phyloP scores from a whole-genome alignment of 2,329 filamentous ascomycete genomes.

The Penicillium sp. region DNA sequence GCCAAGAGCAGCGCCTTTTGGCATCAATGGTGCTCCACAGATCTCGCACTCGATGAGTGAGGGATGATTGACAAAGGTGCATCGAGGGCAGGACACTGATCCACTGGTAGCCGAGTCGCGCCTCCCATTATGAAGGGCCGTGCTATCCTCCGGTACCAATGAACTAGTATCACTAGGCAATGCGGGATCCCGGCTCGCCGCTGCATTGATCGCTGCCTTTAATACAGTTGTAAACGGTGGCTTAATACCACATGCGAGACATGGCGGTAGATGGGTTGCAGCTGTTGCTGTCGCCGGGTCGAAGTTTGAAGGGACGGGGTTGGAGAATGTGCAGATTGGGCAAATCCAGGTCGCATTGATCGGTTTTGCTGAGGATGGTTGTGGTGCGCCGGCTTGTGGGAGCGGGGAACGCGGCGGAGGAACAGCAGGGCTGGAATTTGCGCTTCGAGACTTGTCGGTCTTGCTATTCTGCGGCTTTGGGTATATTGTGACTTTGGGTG shows the following conservation, averaged over 20 bases:
- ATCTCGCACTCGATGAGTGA: constrained; percentile 87
- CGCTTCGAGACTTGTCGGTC: constrained; percentile 57
- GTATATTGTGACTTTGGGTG: constrained; percentile 85
- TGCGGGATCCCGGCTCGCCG: constrained; percentile 52
- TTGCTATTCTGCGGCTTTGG: constrained; percentile 76
- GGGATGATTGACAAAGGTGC: constrained; percentile 92
- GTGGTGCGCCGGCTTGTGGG: constrained; percentile 35
- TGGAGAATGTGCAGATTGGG: constrained; percentile 93
- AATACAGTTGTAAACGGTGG: constrained; percentile 80
- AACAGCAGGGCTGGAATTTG: constrained; percentile 44
- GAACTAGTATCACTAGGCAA: constrained; percentile 10
- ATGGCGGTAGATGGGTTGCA: constrained; percentile 81
- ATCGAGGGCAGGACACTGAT: constrained; percentile 71
- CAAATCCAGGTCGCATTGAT: constrained; percentile 85
- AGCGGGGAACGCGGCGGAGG: constrained; percentile 36
- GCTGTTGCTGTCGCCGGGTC: constrained; percentile 80
- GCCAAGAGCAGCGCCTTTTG: constrained; percentile 48
- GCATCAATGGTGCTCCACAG: constrained; percentile 76
- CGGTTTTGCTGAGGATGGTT: constrained; percentile 41
- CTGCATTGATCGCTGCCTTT: constrained; percentile 82
- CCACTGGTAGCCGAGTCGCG: constrained; percentile 8
- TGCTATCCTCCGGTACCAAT: constrained; percentile 1
- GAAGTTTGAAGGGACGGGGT: constrained; percentile 90
- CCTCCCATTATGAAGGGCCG: constrained; percentile 7
- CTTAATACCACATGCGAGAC: constrained; percentile 91